Evolutionary conservation across 352 stramenopile genomes (phyloP), one percentile per base, ranked within the genome.

Genomic region (Halophytophthora batemanensis): DNA sequence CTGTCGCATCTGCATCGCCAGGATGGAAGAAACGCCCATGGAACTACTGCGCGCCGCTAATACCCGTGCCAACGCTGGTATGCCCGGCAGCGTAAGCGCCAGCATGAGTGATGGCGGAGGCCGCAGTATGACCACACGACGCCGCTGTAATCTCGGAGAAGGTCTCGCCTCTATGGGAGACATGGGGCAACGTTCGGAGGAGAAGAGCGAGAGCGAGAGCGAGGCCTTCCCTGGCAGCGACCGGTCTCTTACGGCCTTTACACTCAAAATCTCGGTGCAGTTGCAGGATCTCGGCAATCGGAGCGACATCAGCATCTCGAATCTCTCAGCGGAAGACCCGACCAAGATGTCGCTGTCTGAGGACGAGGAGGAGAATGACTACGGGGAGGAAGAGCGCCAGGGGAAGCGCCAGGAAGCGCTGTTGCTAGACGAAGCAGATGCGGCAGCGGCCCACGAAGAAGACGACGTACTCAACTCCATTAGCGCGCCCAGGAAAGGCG

Each of bases 381-480:
- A 56, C 22, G 53, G 44, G 41, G 15, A 66, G 19, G 22, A 68
- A 8, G 50, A 52, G 10, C 13, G 35, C 7, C 14, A 25, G 25
- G 12, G 5, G 2, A 59, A 72, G 38, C 50, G 40, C 3, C 45
- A 43, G 57, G 12, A 14, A 11, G 13, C 34, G 22, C 22, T 47
- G 12, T 15, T 42, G n/a, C 6, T 18, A 2, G 21, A 36, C 10
- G 22, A 36, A 18, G 6, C 31, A 7, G 7, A 15, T 6, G 12
- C 28, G 10, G 12, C 34, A 2, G 15, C 22, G 31, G 34, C 34
- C 41, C 6, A 15, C 31, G 40, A 45, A 6, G 14, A 45, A 31
- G 40, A 45, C 8, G 64, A 72, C 44, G 54, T 72, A 50, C 59
- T 72, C 56, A 66, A 69, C 50, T 72, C 64, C 23, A 61, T 72